Base-by-base conservation (phyloP, 108 stramenopile species). In the Skeletonema grethae region DNA sequence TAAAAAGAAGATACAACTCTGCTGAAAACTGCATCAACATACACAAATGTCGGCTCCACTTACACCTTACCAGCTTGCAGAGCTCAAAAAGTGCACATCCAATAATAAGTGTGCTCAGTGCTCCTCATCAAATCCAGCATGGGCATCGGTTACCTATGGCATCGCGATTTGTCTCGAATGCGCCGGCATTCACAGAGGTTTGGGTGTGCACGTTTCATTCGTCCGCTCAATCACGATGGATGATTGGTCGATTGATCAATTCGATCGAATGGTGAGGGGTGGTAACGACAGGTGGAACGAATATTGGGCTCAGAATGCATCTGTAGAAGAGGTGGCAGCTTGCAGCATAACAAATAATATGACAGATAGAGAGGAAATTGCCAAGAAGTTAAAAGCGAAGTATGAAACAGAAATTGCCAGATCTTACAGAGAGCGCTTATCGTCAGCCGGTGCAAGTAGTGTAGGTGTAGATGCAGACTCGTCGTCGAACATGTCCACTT, bases 111-210 rank as follows among this genome's bases (percentile, higher is more conserved):
- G 91, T 66, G 67, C 61, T 57, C 87, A 92, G 68, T 92, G 91
- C 69, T 56, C 69, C 24, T 59, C 78, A 3, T 35, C 70, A 18
- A 75, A 93, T 65, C 93, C 96, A 43, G 73, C 82, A 29, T 97
- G 97, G 97, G 90, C 91, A 7, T 74, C 72, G 20, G 80, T 96
- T 31, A 77, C 88, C 13, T 92, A 91, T 71, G 97, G 94, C 3
- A 84, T 82, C 48, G 58, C 93, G 15, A 70, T 96, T 16, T 94
- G 92, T 74, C 60, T 93, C 41, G 77, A 92, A 11, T 96, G 92
- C 76, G 73, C 85, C 12, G 95, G 93, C 7, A 9, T 64, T 20
- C 95, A 96, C 59, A 82, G 88, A 16, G 67, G 73, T 2, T 64
- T 89, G 36, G 86, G 88, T 9, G 84, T 85, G 10, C 86, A 87